Evolutionary conservation across 2,329 filamentous ascomycete genomes (phyloP), one percentile per base, ranked within the genome.

Genomic region (Fusarium burgessii): DNA sequence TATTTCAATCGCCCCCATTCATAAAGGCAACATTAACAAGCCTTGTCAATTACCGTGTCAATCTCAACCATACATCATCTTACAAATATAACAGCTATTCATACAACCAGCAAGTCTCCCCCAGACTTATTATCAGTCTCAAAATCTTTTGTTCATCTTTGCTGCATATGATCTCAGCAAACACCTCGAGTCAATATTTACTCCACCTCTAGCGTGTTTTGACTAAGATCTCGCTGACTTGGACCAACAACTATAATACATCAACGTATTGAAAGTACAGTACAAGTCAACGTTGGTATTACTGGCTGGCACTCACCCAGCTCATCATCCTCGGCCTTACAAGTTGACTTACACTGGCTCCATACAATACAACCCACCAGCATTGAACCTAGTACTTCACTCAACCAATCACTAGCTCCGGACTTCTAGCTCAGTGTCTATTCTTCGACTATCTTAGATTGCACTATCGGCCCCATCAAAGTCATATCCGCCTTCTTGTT

Each of bases 281-380:
- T 49, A 49, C 18, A 49, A 56, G 54, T 25, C 32, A 17, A 47
- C 25, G 35, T 23, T 23, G 23, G 23, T 23, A 49, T 27, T 20
- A 33, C 15, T 20, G 27, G 41, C 23, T 29, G 33, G 35, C 15
- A 46, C 33, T 51, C 32, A 33, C 40, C 64, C 47, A 40, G 25
- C 55, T 55, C 27, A 20, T 45, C 36, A 14, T 70, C 47, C 38
- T 58, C 55, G 45, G 18, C 46, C 27, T 50, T 46, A 60, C 46
- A 49, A 58, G 47, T 66, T 42, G 69, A 71, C 69, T 71, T 71
- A 71, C 65, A 71, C 65, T 29, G 38, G 64, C 50, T 66, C 69
- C 69, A 72, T 70, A 67, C 56, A 69, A 72, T 72, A 67, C 56
- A 69, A 58, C 58, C 69, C 65, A 72, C 69, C 54, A 23, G 66